A percentile compares a stretch with the other conserved stretches of the same genome.
These are phyloP conservation scores for Pleurotus tuber-regium DNA, from an alignment of 768 basidiomycete species.

Conservation along the genomic window DNA sequence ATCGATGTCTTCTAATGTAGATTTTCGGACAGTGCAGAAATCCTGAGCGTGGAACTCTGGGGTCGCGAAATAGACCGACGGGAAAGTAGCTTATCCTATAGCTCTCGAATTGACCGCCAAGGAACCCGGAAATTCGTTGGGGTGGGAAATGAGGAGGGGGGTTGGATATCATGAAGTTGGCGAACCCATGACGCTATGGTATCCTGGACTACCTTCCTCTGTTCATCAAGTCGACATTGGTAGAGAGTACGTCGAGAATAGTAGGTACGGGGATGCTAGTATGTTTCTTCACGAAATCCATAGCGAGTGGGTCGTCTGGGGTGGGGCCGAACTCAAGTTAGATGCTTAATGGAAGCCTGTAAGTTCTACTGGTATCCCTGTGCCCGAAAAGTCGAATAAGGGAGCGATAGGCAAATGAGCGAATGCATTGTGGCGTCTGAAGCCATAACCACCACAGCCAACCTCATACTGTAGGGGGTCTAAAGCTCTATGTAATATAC, in stretches of 20 bases:
- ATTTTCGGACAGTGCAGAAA: neutral
- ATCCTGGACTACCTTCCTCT: neutral
- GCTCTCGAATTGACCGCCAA: neutral
- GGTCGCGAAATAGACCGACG: neutral
- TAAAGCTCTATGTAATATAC: neutral
- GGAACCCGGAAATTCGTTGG: neutral
- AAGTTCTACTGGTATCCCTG: neutral
- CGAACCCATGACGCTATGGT: neutral
- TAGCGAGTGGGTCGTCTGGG: neutral
- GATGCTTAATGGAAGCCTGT: neutral
- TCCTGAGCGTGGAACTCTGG: conserved; percentile 1
- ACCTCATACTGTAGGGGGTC: neutral
- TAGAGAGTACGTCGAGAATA: neutral
- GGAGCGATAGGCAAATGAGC: neutral
- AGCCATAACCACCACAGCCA: neutral
- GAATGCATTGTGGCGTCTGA: neutral
- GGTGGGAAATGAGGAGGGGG: neutral
- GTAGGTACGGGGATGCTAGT: neutral
- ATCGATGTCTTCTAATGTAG: neutral
- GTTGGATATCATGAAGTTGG: neutral
- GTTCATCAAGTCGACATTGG: neutral
- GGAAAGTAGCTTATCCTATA: neutral
- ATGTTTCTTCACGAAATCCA: neutral
- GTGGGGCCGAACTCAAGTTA: neutral
- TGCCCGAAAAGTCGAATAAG: neutral